Evolutionary conservation across 139 green algal genomes (phyloP).

Genomic region (Eudorina sp.): DNA sequence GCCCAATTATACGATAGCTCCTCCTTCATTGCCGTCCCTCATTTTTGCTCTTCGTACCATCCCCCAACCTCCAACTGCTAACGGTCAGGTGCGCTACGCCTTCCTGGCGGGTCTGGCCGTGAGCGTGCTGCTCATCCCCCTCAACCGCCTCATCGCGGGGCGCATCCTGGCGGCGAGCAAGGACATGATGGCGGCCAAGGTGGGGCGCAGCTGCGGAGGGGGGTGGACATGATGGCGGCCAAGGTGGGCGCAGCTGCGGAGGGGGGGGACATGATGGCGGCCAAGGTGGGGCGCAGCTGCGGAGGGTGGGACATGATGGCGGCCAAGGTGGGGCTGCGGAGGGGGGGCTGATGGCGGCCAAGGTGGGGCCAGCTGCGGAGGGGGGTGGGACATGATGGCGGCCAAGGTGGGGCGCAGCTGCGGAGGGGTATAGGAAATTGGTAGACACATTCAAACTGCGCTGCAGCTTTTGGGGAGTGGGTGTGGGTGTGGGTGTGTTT

Average conservation of each 20-base stretch:
- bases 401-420: slow-evolving; percentile 58
- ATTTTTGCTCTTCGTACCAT: neutral
- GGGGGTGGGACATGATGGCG: slow-evolving; percentile 77
- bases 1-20: no score
- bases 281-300: slow-evolving; percentile 59
- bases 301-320: neutral
- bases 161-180: slow-evolving; percentile 67
- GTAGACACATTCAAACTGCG: no score
- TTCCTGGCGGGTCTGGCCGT: slow-evolving; percentile 88
- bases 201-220: neutral
- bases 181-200: slow-evolving; percentile 86
- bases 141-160: slow-evolving; percentile 83
- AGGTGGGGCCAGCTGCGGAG: neutral
- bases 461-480: no score
- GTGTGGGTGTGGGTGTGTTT: no score
- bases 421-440: no score
- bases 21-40: no score
- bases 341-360: neutral
- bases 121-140: slow-evolving; percentile 83
- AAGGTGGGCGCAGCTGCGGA: slow-evolving; percentile 3
- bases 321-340: neutral
- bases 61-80: neutral
- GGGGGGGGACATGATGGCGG: slow-evolving; percentile 77
- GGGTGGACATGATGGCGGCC: neutral
- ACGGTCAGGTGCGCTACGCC: slow-evolving; percentile 79